phyloP scores from a whole-genome alignment of 805 yeast genomes.

The Lipomyces orientalis region DNA sequence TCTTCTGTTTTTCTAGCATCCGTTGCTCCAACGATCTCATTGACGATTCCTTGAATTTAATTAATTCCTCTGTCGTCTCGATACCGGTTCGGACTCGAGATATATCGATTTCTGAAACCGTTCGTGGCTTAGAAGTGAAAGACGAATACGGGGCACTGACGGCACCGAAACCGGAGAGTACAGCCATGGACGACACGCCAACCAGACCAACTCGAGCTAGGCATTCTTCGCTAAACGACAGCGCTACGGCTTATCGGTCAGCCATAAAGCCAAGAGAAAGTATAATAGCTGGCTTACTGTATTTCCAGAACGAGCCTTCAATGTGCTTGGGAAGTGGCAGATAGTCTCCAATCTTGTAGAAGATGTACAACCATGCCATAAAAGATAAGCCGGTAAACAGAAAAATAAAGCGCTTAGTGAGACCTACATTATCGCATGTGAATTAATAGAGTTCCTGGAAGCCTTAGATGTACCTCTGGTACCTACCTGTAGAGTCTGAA shows the following conservation, averaged over 20 bases:
- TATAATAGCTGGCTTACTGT: conserved; percentile 21
- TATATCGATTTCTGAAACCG: conserved; percentile 43
- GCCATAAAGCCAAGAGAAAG: conserved; percentile 7
- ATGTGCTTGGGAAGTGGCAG: conserved; percentile 41
- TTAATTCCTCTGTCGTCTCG: conserved; percentile 43
- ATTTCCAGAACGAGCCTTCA: conserved; percentile 37
- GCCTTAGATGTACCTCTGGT: background rate
- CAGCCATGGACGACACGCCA: conserved; percentile 52
- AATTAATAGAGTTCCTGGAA: background rate
- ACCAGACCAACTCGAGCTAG: conserved; percentile 48
- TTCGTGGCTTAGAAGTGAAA: conserved; percentile 41
- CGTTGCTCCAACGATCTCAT: conserved; percentile 38
- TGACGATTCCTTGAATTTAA: conserved; percentile 41
- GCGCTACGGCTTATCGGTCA: conserved; percentile 11
- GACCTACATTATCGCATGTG: conserved; percentile 7
- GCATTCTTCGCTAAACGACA: conserved; percentile 37
- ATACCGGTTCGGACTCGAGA: conserved; percentile 43
- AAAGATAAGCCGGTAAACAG: conserved; percentile 34
- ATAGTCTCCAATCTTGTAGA: conserved; percentile 41
- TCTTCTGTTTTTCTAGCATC: conserved; percentile 37
- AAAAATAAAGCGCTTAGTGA: conserved; percentile 16
- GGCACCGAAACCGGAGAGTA: conserved; percentile 50
- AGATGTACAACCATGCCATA: conserved; percentile 40
- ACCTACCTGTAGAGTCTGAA: conserved; percentile 35
- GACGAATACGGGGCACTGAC: conserved; percentile 51